Conservation (phyloP, 164 flowering plant genomes). For the Malania oleifera region DNA sequence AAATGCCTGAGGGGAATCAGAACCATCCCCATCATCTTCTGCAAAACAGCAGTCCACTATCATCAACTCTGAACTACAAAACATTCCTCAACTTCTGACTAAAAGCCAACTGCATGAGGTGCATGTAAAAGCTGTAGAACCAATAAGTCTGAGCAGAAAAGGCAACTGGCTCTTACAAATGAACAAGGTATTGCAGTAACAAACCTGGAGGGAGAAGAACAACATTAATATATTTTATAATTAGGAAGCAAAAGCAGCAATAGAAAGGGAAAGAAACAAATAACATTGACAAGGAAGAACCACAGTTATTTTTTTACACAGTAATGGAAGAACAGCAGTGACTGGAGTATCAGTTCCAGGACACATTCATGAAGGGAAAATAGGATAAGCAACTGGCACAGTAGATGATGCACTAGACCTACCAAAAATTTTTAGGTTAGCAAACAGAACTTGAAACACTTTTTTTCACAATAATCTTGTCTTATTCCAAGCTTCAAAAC, state of each 20-base stretch:
- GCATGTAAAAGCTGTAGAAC: not conserved
- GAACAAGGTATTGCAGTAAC: not conserved
- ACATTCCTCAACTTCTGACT: not conserved
- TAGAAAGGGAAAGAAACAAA: not conserved
- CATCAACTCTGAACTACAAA: constrained; percentile 7
- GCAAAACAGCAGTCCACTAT: constrained; percentile 1
- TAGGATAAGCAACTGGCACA: too few species aligned
- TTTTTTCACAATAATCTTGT: too few species aligned
- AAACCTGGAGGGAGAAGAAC: not conserved
- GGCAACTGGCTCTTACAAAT: not conserved
- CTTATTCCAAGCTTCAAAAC: too few species aligned
- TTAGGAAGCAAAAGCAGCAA: too few species aligned
- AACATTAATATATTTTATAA: not conserved
- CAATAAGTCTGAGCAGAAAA: not conserved
- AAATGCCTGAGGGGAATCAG: not conserved
- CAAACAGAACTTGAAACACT: too few species aligned
- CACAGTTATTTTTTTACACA: too few species aligned
- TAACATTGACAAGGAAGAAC: not conserved
- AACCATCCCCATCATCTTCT: constrained; percentile 1
- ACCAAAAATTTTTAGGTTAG: too few species aligned
- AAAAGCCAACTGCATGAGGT: not conserved
- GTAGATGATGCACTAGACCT: too few species aligned
- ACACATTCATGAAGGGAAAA: too few species aligned
- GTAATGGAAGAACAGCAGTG: not conserved
- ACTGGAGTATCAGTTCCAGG: too few species aligned